phyloP scores from a whole-genome alignment of 306 rosid genomes.

The Adenanthera pavonina region DNA sequence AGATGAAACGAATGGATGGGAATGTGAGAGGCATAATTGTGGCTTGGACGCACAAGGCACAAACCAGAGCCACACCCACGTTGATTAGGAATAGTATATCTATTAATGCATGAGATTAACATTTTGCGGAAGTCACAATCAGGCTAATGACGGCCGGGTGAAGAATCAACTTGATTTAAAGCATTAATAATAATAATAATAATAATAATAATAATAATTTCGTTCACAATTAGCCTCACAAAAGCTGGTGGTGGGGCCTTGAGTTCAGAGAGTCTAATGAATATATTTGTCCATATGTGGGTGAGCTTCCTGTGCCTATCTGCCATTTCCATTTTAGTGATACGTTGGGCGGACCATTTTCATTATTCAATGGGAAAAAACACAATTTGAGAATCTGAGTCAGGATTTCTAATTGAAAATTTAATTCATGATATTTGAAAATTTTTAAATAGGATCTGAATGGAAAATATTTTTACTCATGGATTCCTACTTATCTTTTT shows the following conservation, averaged over 20 bases:
- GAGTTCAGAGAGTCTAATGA: neutral
- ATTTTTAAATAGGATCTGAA: no score
- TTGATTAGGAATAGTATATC: neutral
- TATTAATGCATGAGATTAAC: neutral
- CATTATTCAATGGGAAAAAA: neutral
- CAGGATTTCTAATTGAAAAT: no score
- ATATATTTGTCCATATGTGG: neutral
- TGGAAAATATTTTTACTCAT: no score
- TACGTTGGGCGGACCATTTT: neutral
- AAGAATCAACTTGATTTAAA: no score
- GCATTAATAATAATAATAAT: no score
- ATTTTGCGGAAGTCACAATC: neutral
- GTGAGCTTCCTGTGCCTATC: neutral
- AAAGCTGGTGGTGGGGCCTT: neutral
- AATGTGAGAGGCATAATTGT: neutral
- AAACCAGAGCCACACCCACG: neutral
- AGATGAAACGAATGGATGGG: no score
- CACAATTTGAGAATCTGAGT: no score
- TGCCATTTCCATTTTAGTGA: neutral
- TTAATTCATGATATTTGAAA: no score
- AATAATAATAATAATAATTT: neutral
- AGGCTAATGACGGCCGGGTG: neutral
- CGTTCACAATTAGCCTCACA: neutral
- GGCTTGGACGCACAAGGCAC: neutral
- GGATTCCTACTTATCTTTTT: no score